Evolutionary conservation across 225 moss, liverwort and hornwort genomes (phyloP).

Genomic region (Antitrichia curtipendula): DNA sequence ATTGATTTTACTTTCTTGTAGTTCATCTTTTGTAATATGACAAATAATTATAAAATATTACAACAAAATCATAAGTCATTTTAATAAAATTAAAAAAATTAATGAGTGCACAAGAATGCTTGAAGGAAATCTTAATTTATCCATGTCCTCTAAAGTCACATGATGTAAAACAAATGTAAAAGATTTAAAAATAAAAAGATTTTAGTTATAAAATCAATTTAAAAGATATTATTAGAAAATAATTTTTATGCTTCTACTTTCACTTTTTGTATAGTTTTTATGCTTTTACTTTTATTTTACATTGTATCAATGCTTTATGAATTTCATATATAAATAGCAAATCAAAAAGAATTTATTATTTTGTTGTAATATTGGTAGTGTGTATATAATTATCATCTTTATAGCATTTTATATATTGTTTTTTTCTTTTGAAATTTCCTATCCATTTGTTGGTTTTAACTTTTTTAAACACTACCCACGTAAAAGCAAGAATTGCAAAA

Average conservation of each 20-base stretch:
- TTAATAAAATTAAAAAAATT: background rate
- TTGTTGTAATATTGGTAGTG: background rate
- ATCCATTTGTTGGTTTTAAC: background rate
- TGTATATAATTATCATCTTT: no score
- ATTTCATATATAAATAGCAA: background rate
- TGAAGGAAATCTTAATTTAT: background rate
- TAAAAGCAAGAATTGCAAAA: background rate
- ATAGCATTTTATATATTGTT: background rate
- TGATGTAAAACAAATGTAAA: background rate
- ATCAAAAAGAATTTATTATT: background rate
- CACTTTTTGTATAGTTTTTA: background rate
- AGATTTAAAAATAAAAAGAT: background rate
- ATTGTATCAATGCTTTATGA: background rate
- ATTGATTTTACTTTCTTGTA: fast-evolving
- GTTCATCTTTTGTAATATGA: no score
- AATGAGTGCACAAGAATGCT: background rate
- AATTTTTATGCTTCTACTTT: background rate
- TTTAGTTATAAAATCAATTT: background rate
- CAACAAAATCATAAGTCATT: background rate
- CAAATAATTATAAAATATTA: background rate
- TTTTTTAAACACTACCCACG: background rate
- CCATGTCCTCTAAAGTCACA: background rate
- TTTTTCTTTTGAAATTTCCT: background rate
- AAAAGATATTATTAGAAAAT: background rate
- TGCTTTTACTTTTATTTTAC: background rate